Evolutionary conservation across 1,139 yeast genomes (phyloP), one percentile per base, ranked within the genome.

Genomic region (Candida tetrigidarum): DNA sequence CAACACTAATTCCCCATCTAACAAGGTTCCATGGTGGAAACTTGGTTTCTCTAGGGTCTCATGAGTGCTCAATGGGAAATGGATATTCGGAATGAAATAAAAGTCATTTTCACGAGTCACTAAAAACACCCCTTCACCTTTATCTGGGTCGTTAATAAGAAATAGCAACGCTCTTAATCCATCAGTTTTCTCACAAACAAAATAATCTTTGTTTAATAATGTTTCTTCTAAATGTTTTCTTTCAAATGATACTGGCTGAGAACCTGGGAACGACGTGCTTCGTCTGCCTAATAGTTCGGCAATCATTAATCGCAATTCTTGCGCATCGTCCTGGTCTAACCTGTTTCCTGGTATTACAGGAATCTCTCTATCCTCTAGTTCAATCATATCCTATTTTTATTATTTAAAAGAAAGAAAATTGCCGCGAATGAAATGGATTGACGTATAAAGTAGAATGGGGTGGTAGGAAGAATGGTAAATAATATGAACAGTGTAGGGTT

Each of bases 141-240:
- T 81, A 42, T 74, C 80, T 2, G 90, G 84, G 58, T 87, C 92
- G 58, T 89, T 71, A 36, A 86, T 65, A 4, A 86, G 78, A 48
- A 86, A 72, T 62, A 86, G 66, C 40, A 93, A 69, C 49, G 96
- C 89, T 45, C 99, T 74, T 44, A 93, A 71, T 0, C 99, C 99
- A 64, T 95, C 99, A 0, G 96, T 83, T 63, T 95, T 95, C 60
- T 95, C 99, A 68, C 99, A 93, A 0, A 93, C 99, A 57, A 83
- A 86, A 61, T 91, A 93, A 57, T 73, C 80, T 48, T 66, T 63
- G 26, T 86, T 69, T 61, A 78, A 62, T 41, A 93, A 68, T 29
- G 83, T 81, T 43, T 81, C 81, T 5, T 73, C 70, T 33, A 93
- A 72, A 66, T 92, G 97, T 34, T 74, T 72, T 48, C 90, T 74